A percentile compares a stretch with the other conserved stretches of the same genome.
Evolutionary conservation across 805 yeast genomes (phyloP).

Genomic region (Myxozyma melibiosi): DNA sequence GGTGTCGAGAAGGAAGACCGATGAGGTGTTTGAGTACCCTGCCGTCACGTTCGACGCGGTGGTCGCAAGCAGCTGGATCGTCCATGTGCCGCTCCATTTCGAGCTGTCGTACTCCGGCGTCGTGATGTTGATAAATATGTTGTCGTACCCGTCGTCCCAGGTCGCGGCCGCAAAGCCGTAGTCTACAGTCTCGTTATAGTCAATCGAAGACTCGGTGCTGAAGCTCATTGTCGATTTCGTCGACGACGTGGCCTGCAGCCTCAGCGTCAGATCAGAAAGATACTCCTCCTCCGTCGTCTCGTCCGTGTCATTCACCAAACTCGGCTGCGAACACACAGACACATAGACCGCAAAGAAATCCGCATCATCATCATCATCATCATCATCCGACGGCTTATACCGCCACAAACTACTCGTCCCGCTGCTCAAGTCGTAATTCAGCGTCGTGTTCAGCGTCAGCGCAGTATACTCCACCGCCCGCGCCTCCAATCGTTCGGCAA

Average conservation of each 20-base stretch:
- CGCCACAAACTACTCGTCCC: background rate
- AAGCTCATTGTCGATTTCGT: background rate
- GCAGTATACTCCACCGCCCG: conserved; percentile 1
- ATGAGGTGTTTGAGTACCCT: background rate
- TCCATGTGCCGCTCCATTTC: conserved; percentile 22
- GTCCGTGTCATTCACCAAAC: background rate
- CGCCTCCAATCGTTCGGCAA: background rate
- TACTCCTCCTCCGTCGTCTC: background rate
- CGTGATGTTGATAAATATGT: background rate
- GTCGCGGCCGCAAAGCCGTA: background rate
- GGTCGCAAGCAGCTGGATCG: conserved; percentile 11
- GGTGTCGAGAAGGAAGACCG: conserved; percentile 12
- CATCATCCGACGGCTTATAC: background rate
- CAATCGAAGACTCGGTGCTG: background rate
- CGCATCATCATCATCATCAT: background rate
- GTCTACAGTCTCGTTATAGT: background rate
- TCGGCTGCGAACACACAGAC: background rate
- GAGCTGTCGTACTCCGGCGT: conserved; percentile 14
- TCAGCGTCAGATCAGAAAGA: conserved; percentile 1
- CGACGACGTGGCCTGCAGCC: background rate
- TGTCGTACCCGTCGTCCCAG: background rate
- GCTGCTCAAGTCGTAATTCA: background rate
- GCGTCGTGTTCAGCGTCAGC: background rate
- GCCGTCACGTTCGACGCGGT: conserved; percentile 2
- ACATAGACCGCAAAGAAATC: background rate